A percentile compares a stretch with the other conserved stretches of the same genome.
Conservation (phyloP, 2,329 filamentous ascomycete genomes). For the Didymella lethalis region DNA sequence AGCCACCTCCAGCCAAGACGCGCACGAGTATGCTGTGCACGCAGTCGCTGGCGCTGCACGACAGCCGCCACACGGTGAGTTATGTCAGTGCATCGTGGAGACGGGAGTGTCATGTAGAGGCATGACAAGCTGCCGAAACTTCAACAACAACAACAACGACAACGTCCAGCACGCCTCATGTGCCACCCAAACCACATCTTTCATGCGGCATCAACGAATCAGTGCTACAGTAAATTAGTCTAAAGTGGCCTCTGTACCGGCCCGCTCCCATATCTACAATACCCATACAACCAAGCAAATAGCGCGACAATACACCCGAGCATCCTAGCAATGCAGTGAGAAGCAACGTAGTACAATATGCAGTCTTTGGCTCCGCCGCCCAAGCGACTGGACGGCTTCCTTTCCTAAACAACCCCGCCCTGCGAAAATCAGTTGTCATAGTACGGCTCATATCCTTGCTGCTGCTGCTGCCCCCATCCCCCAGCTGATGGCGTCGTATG, state of each 20-base stretch:
- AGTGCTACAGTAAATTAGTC: slow-evolving; percentile 21
- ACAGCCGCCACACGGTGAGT: slow-evolving; percentile 29
- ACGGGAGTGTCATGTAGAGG: slow-evolving; percentile 20
- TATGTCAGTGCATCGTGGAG: slow-evolving; percentile 14
- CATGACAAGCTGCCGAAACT: slow-evolving; percentile 12
- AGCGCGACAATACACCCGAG: slow-evolving; percentile 16
- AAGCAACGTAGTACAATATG: slow-evolving; percentile 41
- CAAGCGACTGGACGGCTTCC: slow-evolving; percentile 29
- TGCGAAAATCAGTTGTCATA: slow-evolving; percentile 50
- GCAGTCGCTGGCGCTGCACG: slow-evolving; percentile 35
- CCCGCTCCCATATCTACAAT: slow-evolving; percentile 18
- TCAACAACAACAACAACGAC: not conserved
- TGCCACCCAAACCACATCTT: not conserved
- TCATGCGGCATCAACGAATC: slow-evolving; percentile 15
- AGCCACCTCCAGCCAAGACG: slow-evolving; percentile 11
- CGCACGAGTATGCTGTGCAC: slow-evolving; percentile 22
- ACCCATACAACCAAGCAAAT: slow-evolving; percentile 21
- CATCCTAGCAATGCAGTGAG: slow-evolving; percentile 39
- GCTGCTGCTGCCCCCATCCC: slow-evolving; percentile 36
- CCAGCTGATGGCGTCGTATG: slow-evolving; percentile 48
- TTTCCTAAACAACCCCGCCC: slow-evolving; percentile 41
- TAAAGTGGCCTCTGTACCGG: slow-evolving; percentile 16
- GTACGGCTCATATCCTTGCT: slow-evolving; percentile 51
- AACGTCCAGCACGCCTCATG: not conserved
- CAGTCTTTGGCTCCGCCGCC: slow-evolving; percentile 36